phyloP scores from a whole-genome alignment of 371 early-diverging fungal genomes.

The Sporodiniella umbellata region DNA sequence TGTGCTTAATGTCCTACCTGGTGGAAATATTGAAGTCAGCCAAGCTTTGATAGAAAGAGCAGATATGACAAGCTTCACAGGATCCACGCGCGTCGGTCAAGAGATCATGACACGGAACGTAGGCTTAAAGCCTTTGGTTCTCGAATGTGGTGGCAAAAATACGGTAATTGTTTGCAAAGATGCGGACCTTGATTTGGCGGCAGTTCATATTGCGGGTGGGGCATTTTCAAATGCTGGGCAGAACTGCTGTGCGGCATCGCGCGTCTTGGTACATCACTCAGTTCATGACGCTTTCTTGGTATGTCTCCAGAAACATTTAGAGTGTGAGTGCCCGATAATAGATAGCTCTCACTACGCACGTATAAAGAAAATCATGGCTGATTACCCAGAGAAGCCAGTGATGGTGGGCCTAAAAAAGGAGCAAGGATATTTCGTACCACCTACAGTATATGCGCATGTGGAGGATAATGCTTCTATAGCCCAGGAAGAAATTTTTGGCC shows the following conservation, averaged over 20 bases:
- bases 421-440: slow-evolving; percentile 65
- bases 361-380: slow-evolving; percentile 31
- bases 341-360: slow-evolving; percentile 71
- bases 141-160: slow-evolving; percentile 92
- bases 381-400: background rate
- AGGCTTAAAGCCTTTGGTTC: slow-evolving; percentile 59
- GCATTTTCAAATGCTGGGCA: slow-evolving; percentile 82
- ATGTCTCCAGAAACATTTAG: slow-evolving; percentile 32
- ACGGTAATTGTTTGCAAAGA: slow-evolving; percentile 78
- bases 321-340: slow-evolving; percentile 67
- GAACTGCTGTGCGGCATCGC: slow-evolving; percentile 84
- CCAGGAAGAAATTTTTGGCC: slow-evolving; percentile 88
- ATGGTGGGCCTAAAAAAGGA: slow-evolving; percentile 6
- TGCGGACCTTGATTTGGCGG: slow-evolving; percentile 72
- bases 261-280: slow-evolving; percentile 69
- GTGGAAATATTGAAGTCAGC: slow-evolving; percentile 25
- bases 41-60: slow-evolving; percentile 16
- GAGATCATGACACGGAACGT: slow-evolving; percentile 66
- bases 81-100: slow-evolving; percentile 74
- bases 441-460: slow-evolving; percentile 65
- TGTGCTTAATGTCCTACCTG: slow-evolving; percentile 66
- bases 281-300: slow-evolving; percentile 66
- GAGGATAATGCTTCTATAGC: slow-evolving; percentile 52
- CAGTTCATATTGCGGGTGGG: slow-evolving; percentile 60
- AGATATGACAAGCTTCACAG: slow-evolving; percentile 49